Conservation (phyloP, 192 early-diverging fungal species). For the Backusella luteola region DNA sequence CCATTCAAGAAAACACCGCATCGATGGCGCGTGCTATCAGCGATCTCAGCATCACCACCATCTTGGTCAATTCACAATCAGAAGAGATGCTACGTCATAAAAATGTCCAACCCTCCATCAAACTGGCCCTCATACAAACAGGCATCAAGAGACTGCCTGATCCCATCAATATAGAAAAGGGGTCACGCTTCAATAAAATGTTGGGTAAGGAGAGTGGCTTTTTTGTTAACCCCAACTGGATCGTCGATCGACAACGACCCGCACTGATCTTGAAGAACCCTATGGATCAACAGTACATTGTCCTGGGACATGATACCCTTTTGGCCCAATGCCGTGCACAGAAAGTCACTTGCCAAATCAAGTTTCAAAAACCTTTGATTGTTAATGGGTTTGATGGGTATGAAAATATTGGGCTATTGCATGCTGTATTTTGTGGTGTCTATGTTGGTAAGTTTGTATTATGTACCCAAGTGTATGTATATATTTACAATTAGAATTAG, state of each 20-base stretch:
- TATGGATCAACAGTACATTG: constrained; percentile 39
- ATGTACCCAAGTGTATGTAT: no score
- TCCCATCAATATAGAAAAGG: constrained; percentile 61
- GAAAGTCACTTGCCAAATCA: constrained; percentile 57
- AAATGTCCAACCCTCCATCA: constrained; percentile 53
- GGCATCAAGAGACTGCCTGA: constrained; percentile 45
- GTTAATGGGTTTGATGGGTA: constrained; percentile 20
- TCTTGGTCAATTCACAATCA: constrained; percentile 61
- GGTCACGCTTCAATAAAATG: constrained; percentile 58
- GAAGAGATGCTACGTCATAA: constrained; percentile 72
- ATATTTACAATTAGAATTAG: constrained; percentile 21
- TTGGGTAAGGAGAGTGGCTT: constrained; percentile 59
- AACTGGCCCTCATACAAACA: constrained; percentile 38
- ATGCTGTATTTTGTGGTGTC: constrained; percentile 28
- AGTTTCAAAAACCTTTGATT: constrained; percentile 43
- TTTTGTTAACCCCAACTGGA: constrained; percentile 52
- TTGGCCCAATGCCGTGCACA: constrained; percentile 61
- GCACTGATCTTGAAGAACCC: constrained; percentile 57
- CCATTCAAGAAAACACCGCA: constrained; percentile 67
- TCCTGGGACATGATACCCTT: constrained; percentile 50
- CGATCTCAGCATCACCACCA: constrained; percentile 54
- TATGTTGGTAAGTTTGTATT: constrained; percentile 24
- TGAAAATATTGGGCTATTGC: constrained; percentile 24
- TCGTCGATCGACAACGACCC: constrained; percentile 10
- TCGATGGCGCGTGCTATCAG: constrained; percentile 57